Evolutionary conservation across 2,329 filamentous ascomycete genomes (phyloP).

Genomic region (Pseudocercospora fuligena): DNA sequence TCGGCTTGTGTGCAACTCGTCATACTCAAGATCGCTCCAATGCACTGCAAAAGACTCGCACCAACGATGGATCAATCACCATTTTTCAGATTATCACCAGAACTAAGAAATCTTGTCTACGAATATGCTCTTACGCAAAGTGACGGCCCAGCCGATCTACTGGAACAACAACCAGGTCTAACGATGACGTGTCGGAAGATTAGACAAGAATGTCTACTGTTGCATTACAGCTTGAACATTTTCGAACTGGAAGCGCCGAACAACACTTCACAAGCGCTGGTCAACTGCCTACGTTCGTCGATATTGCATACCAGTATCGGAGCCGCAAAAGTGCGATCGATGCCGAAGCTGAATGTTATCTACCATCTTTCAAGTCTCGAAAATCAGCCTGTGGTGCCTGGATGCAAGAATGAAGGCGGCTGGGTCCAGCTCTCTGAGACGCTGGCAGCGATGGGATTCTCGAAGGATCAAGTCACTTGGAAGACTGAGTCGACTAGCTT

Average conservation of each 20-base stretch:
- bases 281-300: neutral
- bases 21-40: neutral
- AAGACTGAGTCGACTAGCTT: slow-evolving; percentile 14
- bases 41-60: neutral
- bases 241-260: slow-evolving; percentile 27
- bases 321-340: neutral
- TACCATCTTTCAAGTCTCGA: slow-evolving; percentile 21
- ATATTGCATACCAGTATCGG: neutral
- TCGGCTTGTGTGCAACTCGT: neutral
- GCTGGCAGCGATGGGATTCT: slow-evolving; percentile 12
- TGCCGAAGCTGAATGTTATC: slow-evolving; percentile 4
- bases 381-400: slow-evolving; percentile 11
- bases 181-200: slow-evolving; percentile 25
- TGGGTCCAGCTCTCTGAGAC: slow-evolving; percentile 13
- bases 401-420: slow-evolving; percentile 5
- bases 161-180: slow-evolving; percentile 8
- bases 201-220: slow-evolving; percentile 26
- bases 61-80: slow-evolving; percentile 13
- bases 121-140: slow-evolving; percentile 16
- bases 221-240: slow-evolving; percentile 30
- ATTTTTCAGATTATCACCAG: slow-evolving; percentile 18
- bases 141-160: neutral
- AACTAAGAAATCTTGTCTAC: slow-evolving; percentile 26
- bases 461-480: slow-evolving; percentile 16
- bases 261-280: slow-evolving; percentile 5